Evolutionary conservation across 352 stramenopile genomes (phyloP).

Genomic region (Phytophthora europaea): DNA sequence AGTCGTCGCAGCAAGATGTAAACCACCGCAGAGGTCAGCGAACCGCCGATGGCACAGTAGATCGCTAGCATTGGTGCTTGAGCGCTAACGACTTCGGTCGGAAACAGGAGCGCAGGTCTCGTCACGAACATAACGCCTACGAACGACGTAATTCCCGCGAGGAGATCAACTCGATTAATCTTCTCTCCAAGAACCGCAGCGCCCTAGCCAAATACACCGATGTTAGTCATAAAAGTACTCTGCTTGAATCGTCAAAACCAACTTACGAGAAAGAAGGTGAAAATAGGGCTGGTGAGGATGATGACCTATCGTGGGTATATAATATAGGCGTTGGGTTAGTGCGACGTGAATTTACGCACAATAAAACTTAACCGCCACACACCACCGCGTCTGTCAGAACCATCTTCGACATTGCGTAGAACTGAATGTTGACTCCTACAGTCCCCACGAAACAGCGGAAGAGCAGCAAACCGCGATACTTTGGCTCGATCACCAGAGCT

Average conservation of each 20-base stretch:
- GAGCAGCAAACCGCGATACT: slow-evolving; percentile 51
- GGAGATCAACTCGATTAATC: slow-evolving; percentile 57
- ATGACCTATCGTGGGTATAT: slow-evolving; percentile 34
- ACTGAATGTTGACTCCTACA: slow-evolving; percentile 57
- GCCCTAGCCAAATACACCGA: slow-evolving; percentile 29
- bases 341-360: not conserved
- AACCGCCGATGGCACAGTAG: slow-evolving; percentile 44
- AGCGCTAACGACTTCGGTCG: slow-evolving; percentile 21
- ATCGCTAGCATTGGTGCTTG: slow-evolving; percentile 37
- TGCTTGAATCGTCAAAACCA: not conserved
- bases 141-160: slow-evolving; percentile 56
- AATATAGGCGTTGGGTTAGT: not conserved
- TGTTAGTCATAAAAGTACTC: not conserved
- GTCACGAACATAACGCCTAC: slow-evolving; percentile 67
- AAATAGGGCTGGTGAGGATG: slow-evolving; percentile 57
- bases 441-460: slow-evolving; percentile 68
- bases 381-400: slow-evolving; percentile 72
- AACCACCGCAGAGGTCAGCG: slow-evolving; percentile 43
- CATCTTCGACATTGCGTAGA: slow-evolving; percentile 80
- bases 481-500: slow-evolving; percentile 43
- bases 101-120: slow-evolving; percentile 63
- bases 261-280: slow-evolving; percentile 69
- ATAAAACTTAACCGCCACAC: not conserved
- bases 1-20: slow-evolving; percentile 53
- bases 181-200: slow-evolving; percentile 55